Base-by-base conservation (phyloP, 371 early-diverging fungal genomes). In the Smittium mucronatum region DNA sequence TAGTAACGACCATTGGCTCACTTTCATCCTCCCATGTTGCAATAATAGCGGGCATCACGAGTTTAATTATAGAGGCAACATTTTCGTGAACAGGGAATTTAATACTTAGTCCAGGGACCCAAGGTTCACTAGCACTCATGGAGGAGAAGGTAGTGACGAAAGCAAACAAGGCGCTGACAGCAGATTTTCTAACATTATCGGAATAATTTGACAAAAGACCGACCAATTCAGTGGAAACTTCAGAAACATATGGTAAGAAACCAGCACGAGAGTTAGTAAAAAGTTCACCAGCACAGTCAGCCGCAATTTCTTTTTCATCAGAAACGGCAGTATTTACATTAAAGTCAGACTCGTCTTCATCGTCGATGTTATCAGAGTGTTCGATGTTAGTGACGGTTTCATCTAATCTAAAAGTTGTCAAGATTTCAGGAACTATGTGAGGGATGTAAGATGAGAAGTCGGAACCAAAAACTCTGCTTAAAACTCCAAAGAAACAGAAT, bases 221-320 rank as follows among this genome's bases (percentile, higher is more conserved):
- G 29, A 86, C 73, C 68, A 91, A 75, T 58, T 86, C 86, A 63
- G 85, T 79, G 28, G 91, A 78, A 32, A 85, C 80, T 29, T 81
- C 75, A 64, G 89, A 88, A n/a, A 93, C 86, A 71, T 91, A 93
- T 1, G 94, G 93, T 79, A 94, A 75, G 74, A 93, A 94, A 58
- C 86, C 83, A 0, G 81, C 64, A 2, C 83, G 75, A 0, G 94
- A 89, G 70, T 87, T 85, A 67, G 85, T 85, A 79, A 94, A 93
- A 32, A 95, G 73, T 74, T 93, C 92, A 60, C 89, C 93, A 58
- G 90, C 81, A 1, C 90, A 89, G 72, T 91, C 92, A 31, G 88
- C 88, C 25, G 94, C 93, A 63, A 89, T 87, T 73, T 93, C 93
- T 81, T 95, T 95, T 75, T 95, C 95, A 35, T 93, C 90, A 0